phyloP scores from a whole-genome alignment of 1,139 yeast species.

The Chernovozyma aurita region DNA sequence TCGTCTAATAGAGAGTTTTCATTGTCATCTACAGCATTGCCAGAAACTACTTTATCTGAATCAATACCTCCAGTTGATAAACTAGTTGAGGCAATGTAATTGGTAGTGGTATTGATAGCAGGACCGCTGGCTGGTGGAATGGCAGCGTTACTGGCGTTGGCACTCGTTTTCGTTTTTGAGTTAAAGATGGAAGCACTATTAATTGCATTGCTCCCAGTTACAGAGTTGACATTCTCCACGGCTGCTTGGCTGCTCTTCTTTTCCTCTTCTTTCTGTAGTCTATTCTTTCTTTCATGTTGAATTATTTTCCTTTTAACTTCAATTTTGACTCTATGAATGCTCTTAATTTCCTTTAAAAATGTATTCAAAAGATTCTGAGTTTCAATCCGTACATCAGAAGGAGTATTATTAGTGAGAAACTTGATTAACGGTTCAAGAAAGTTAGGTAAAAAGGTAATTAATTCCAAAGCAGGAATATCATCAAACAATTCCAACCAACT shows the following conservation, averaged over 20 bases:
- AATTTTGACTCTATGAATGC: slow-evolving; percentile 65
- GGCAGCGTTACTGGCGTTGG: too few relatives aligned
- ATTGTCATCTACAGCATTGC: slow-evolving; percentile 7
- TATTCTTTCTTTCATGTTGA: background rate
- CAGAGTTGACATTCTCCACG: background rate
- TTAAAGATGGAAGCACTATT: background rate
- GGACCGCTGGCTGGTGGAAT: too few relatives aligned
- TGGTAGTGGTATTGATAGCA: background rate
- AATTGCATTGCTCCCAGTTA: background rate
- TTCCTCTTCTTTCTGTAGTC: slow-evolving; percentile 11
- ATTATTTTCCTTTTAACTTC: slow-evolving; percentile 30
- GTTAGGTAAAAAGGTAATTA: slow-evolving; percentile 82
- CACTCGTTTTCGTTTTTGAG: too few relatives aligned
- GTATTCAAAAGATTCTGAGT: slow-evolving; percentile 75
- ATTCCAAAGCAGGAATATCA: slow-evolving; percentile 87
- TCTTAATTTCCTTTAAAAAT: slow-evolving; percentile 74
- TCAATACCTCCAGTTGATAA: background rate
- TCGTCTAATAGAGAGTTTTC: too few relatives aligned
- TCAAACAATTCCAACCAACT: slow-evolving; percentile 91
- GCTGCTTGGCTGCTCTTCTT: slow-evolving; percentile 2
- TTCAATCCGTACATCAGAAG: slow-evolving; percentile 82
- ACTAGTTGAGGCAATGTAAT: background rate
- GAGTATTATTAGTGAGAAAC: slow-evolving; percentile 73
- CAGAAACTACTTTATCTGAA: background rate
- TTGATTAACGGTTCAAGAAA: slow-evolving; percentile 81